Conservation (phyloP, 345 rosid species). For the Gossypium arboreum region DNA sequence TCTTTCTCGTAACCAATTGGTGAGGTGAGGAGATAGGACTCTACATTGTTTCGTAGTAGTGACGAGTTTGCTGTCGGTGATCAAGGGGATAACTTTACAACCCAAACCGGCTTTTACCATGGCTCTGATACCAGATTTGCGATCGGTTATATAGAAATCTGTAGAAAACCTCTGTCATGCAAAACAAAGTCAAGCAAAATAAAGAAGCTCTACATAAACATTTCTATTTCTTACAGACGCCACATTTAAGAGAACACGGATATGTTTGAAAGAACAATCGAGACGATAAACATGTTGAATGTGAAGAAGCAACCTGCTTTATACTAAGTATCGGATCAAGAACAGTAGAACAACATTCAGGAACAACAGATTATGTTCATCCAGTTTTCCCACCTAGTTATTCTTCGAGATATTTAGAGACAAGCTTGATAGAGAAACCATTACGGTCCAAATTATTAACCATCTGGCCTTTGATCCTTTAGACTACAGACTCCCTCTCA, state of each 20-base stretch:
- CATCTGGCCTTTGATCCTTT: too few relatives aligned
- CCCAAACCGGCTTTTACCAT: slow-evolving; percentile 46
- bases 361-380: not conserved
- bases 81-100: slow-evolving; percentile 45
- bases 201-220: not conserved
- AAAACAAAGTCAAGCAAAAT: slow-evolving; percentile 1
- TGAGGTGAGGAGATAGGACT: slow-evolving; percentile 36
- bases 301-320: too few relatives aligned
- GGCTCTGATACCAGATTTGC: slow-evolving; percentile 42
- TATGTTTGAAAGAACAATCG: not conserved
- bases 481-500: too few relatives aligned
- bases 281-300: not conserved
- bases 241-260: not conserved
- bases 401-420: too few relatives aligned
- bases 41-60: slow-evolving; percentile 32
- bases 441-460: too few relatives aligned
- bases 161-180: slow-evolving; percentile 48
- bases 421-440: too few relatives aligned
- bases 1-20: slow-evolving; percentile 47
- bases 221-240: not conserved
- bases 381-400: too few relatives aligned
- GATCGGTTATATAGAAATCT: slow-evolving; percentile 51
- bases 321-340: not conserved
- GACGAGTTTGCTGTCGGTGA: slow-evolving; percentile 47
- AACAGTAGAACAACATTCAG: not conserved